Base-by-base conservation (phyloP, 768 basidiomycete species). In the Amanita phalloides region DNA sequence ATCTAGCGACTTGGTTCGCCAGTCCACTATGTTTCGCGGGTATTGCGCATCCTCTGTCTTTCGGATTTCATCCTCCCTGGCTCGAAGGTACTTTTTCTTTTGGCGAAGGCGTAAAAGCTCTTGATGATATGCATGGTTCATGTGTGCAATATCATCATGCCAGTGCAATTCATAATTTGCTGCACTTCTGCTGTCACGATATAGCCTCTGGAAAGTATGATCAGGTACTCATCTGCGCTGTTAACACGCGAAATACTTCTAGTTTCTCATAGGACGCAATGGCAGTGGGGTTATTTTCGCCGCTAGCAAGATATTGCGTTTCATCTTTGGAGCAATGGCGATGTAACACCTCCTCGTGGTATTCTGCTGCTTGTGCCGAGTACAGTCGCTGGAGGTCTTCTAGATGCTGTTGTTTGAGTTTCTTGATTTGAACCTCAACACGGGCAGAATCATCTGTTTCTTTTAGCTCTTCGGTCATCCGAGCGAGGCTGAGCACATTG, bases 371-470 rank as follows among this genome's bases (percentile, higher is more conserved):
- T 11, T 71, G 68, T 33, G 63, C 56, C 8, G 58, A 56, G 48
- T 72, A 72, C 9, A 74, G 54, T n/a, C 62, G 58, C 26, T 70
- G 59, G 6, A 75, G 60, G 53, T 75, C 71, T 25, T 61, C 57
- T 5, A 56, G 6, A 54, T 72, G 67, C 9, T 70, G 61, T 32
- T 61, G 43, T 30, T 62, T 50, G 4, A 70, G 45, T 10, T 62
- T 57, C 28, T 55, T 53, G 28, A 74, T 61, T 4, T 61, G 63
- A 51, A 59, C 45, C 21, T 64, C 63, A 17, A 68, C n/a, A 11
- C 43, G 51, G 14, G 59, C 58, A 13, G 55, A 17, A 25, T 65
- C 64, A 3, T 68, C 67, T 33, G 60, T 56, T 50, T 62, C 55
- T n/a, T 58, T 60, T 25, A 66, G 41, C 32, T 67, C 66, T 32